Evolutionary conservation across 805 yeast genomes (phyloP).

Genomic region (Clavispora phyllophila): DNA sequence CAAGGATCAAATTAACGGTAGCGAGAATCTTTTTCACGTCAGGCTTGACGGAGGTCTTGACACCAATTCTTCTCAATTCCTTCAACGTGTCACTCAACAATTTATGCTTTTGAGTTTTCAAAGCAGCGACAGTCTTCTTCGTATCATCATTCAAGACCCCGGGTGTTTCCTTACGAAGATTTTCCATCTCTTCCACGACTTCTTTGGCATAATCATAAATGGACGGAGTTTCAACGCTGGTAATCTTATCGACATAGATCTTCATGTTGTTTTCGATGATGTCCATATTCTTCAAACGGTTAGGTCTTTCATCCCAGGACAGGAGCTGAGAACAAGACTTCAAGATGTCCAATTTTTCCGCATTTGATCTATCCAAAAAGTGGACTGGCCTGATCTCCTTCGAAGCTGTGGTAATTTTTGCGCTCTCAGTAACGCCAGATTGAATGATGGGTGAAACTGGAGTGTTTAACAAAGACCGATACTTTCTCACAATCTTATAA

Average conservation of each 20-base stretch:
- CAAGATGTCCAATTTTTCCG: slow-evolving; percentile 8
- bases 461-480: slow-evolving; percentile 55
- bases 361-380: slow-evolving; percentile 5
- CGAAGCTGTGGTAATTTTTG: slow-evolving; percentile 1
- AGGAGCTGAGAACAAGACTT: slow-evolving; percentile 30
- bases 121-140: slow-evolving; percentile 58
- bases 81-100: slow-evolving; percentile 71
- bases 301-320: slow-evolving; percentile 54
- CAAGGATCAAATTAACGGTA: slow-evolving; percentile 58
- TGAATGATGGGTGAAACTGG: slow-evolving; percentile 55
- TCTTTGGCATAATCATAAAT: slow-evolving; percentile 53
- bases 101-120: slow-evolving; percentile 78
- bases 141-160: slow-evolving; percentile 60
- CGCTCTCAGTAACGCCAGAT: slow-evolving; percentile 39
- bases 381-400: neutral
- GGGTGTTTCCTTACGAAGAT: slow-evolving; percentile 77
- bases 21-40: slow-evolving; percentile 62
- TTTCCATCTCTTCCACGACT: slow-evolving; percentile 51
- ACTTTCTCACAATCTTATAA: slow-evolving; percentile 79
- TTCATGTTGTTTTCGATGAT: slow-evolving; percentile 54
- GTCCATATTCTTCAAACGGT: slow-evolving; percentile 47
- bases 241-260: slow-evolving; percentile 35
- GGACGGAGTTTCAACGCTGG: slow-evolving; percentile 37
- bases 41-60: slow-evolving; percentile 59
- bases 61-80: slow-evolving; percentile 72